Base-by-base conservation (phyloP, 1,139 yeast species). In the Lodderomyces metapsilosis region DNA sequence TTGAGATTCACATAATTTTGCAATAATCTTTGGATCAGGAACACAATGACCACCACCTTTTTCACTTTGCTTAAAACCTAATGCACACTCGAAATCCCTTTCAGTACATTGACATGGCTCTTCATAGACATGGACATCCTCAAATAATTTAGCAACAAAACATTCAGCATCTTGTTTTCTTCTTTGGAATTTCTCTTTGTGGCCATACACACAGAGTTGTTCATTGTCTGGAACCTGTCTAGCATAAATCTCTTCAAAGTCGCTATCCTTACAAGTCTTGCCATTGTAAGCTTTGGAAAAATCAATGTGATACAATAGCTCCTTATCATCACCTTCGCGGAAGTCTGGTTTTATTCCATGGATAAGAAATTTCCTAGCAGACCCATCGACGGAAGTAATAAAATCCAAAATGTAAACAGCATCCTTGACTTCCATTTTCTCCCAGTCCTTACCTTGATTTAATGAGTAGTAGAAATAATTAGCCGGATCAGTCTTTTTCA, bases 361-460 rank as follows among this genome's bases (percentile, higher is more conserved):
- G n/a, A 82, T 52, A 13, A 84, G 49, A 52, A 87, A 82, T 43
- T 74, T 75, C 24, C 74, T 65, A 1, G 89, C 78, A 0, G 92
- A 76, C 2, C 94, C 88, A 61, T 87, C 96, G n/a, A 82, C 73
- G 1, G 87, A 78, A 0, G 91, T 78, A 1, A 78, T 61, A 15
- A 85, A 54, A 17, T 58, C 56, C 11, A 64, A 46, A 1, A 88
- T 84, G 20, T 64, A 52, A 5, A 82, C 52, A 1, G 70, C 51
- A 8, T 51, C 47, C n/a, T 78, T 82, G n/a, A 88, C 57, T 13
- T 72, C 66, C 20, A 68, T 60, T 18, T 68, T 66, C 1, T 59
- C 51, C 94, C 95, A 89, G 1, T 81, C 61, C 15, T 64, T 56
- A 27, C 95, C 96, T 57, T 87, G 92, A 56, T 88, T 89, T 34